These are phyloP conservation scores for Cryphonectria nitschkei DNA, from an alignment of 2,329 filamentous ascomycete genomes.

Conservation along the genomic window DNA sequence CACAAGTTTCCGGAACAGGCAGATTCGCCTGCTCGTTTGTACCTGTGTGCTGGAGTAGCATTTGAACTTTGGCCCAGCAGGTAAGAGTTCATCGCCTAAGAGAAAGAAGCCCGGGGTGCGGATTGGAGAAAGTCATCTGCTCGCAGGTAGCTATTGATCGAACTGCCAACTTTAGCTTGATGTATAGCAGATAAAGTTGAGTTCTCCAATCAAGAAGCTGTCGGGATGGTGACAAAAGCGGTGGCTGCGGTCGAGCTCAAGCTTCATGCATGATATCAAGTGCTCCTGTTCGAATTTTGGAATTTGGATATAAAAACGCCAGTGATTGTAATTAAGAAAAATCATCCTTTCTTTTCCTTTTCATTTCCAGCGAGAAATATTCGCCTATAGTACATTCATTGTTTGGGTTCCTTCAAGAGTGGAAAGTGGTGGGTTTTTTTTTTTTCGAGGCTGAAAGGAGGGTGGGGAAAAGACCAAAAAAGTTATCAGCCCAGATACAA, in stretches of 20 bases:
- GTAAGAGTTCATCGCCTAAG: not conserved
- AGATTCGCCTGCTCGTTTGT: too few species aligned
- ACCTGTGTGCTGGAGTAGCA: not conserved
- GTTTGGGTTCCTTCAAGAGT: constrained; percentile 19
- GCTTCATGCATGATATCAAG: not conserved
- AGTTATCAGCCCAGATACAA: too few species aligned
- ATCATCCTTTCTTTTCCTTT: not conserved
- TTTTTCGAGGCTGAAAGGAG: not conserved
- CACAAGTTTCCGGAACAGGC: too few species aligned
- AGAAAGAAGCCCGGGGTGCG: not conserved
- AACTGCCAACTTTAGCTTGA: not conserved
- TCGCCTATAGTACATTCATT: constrained; percentile 20
- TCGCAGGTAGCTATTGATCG: not conserved
- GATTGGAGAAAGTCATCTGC: not conserved
- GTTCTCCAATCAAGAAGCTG: not conserved
- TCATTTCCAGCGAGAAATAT: not conserved
- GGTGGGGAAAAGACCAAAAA: too few species aligned
- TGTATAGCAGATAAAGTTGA: not conserved
- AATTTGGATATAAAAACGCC: constrained; percentile 10
- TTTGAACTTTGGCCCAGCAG: too few species aligned
- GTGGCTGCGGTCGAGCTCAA: not conserved
- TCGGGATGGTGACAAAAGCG: not conserved
- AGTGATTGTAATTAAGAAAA: not conserved
- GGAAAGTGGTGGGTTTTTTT: constrained; percentile 20
- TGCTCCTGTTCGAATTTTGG: not conserved